Percentiles rank a stretch among this genome's conserved stretches.
These are phyloP conservation scores for Ceratobasidium sp. DNA, from an alignment of 1,284 basidiomycete genomes.

Conservation along the genomic window DNA sequence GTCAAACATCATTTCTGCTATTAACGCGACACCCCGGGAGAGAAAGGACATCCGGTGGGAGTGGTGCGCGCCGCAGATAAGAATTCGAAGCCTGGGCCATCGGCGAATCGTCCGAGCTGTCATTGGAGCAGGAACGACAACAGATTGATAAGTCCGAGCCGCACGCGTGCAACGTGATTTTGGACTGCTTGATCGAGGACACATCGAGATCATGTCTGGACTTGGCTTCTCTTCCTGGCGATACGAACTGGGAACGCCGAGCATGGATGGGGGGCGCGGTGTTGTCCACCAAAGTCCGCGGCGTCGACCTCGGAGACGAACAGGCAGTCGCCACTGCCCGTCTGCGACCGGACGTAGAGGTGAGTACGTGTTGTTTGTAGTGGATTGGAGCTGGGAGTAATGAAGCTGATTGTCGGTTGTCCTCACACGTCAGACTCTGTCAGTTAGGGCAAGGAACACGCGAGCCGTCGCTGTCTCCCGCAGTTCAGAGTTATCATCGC, in stretches of 20 bases:
- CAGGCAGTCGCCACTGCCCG: too few relatives aligned
- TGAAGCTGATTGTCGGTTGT: too few relatives aligned
- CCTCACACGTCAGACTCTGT: too few relatives aligned
- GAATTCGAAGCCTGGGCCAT: not conserved
- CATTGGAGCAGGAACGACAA: constrained; percentile 1
- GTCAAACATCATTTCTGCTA: not conserved
- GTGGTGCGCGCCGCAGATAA: not conserved
- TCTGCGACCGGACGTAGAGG: not conserved
- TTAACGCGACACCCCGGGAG: not conserved
- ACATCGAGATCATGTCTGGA: constrained; percentile 24
- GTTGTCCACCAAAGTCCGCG: constrained; percentile 19
- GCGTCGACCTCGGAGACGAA: not conserved
- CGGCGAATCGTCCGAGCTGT: constrained; percentile 36
- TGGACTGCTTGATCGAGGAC: not conserved
- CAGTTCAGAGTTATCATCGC: too few relatives aligned
- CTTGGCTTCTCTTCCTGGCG: too few relatives aligned
- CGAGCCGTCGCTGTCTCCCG: too few relatives aligned
- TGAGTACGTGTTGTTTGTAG: not conserved
- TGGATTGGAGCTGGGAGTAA: too few relatives aligned
- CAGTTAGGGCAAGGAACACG: too few relatives aligned
- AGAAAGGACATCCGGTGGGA: not conserved
- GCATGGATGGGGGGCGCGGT: constrained; percentile 30
- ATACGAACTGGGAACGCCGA: constrained; percentile 10
- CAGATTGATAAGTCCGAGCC: constrained; percentile 26
- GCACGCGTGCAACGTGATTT: constrained; percentile 21